Evolutionary conservation across 805 yeast genomes (phyloP), one percentile per base, ranked within the genome.

Genomic region (Pichia thaimueangensis): DNA sequence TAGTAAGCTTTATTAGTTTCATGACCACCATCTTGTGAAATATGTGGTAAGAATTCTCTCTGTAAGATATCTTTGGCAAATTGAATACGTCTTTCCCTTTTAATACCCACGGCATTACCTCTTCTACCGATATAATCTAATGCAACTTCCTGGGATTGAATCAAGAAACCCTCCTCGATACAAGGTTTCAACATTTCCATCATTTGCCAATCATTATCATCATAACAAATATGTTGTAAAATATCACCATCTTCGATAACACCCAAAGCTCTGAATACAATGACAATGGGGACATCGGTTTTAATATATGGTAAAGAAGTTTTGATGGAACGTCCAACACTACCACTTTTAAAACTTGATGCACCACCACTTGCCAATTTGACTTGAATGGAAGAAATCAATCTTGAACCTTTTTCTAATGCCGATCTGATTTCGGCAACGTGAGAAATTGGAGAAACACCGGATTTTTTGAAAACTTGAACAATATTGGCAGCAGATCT

Each of bases 201-300:
- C 98, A 93, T 93, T 68, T 93, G 98, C 97, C 97, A 91, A 70
- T 93, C 99, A 53, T 82, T 85, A 47, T 87, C 88, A 65, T 93
- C 99, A 65, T 91, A 93, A 69, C 98, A 93, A 46, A 93, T 93
- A 65, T 93, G 98, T 66, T 93, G 97, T 59, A 93, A 71, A 58
- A 93, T 93, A 68, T 93, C 99, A 63, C 99, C 98, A 70, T 93
- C 99, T 31, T 97, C 97, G 19, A 93, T 96, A 37, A 93, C 93
- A 53, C 99, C 99, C 47, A 93, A 73, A 10, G 99, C 99, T 71
- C 99, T 78, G 67, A 93, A 93, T 19, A 93, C 96, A 61, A 93
- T 83, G 22, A 93, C 96, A 55, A 93, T 89, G 35, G 99, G 99
- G 46, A 93, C 84, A 63, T 93, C 99, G 54, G 89, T 93, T 62